phyloP scores from a whole-genome alignment of 768 basidiomycete genomes.

The Dentipellis sp. region DNA sequence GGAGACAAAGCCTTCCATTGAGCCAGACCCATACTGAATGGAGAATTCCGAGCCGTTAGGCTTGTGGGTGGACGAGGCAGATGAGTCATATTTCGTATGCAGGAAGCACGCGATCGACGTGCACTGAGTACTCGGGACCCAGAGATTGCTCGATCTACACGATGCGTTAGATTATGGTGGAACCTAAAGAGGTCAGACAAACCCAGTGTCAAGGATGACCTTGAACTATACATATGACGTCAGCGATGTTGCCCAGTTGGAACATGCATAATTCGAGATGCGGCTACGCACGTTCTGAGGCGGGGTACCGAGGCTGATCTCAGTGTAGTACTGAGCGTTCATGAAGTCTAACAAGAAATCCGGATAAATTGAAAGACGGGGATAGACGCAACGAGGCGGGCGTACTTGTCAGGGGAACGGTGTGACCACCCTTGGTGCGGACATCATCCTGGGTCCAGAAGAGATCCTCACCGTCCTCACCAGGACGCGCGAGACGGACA shows the following conservation, averaged over 20 bases:
- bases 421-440: conserved; percentile 59
- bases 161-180: neutral
- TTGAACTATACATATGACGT: conserved; percentile 52
- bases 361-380: neutral
- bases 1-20: conserved; percentile 94
- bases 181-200: conserved; percentile 2
- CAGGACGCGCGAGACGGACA: conserved; percentile 32
- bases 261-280: neutral
- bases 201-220: conserved; percentile 93
- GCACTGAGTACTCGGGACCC: conserved; percentile 81
- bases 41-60: conserved; percentile 82
- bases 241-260: neutral
- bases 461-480: conserved; percentile 40
- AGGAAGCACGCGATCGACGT: conserved; percentile 91
- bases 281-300: conserved; percentile 56
- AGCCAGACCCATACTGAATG: conserved; percentile 93
- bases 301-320: conserved; percentile 77
- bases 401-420: conserved; percentile 84
- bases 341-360: conserved; percentile 64
- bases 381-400: neutral
- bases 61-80: conserved; percentile 75
- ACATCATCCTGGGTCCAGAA: conserved; percentile 76
- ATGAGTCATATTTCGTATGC: conserved; percentile 85
- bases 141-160: conserved; percentile 81
- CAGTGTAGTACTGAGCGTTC: conserved; percentile 96